Evolutionary conservation across 768 basidiomycete species (phyloP), one percentile per base, ranked within the genome.

Genomic region (Butyriboletus loyo): DNA sequence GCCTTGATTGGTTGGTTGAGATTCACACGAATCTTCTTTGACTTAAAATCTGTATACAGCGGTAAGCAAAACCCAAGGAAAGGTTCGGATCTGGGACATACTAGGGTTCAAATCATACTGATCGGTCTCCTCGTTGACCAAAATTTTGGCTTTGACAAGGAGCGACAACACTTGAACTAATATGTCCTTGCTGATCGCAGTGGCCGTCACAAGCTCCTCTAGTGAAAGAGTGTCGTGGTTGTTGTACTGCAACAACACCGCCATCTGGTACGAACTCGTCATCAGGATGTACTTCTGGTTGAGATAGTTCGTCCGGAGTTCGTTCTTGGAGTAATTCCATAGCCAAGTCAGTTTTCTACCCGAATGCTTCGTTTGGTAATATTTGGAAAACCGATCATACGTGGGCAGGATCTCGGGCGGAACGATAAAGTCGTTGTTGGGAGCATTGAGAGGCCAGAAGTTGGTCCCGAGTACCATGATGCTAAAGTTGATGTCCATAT

Each of bases 311-410:
- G 95, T 95, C 50, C 88, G 84, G 7, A 99, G 80, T 68, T 99
- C 97, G 73, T 95, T 95, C 76, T 96, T 96, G 50, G 87, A 93
- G 69, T 95, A 92, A 65, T 98, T 96, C 97, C 97, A 99, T 10
- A 98, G 74, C 96, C 96, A 99, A 0, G 92, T 95, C 38, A 99
- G 80, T 66, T 96, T 96, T 54, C 96, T 87, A 14, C 94, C 96
- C 3, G 87, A 90, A 69, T 96, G 92, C 70, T 95, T 93, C 66
- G 84, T 85, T 65, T 91, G 89, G 69, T 98, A 98, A 75, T 93
- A 98, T 54, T 85, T 84, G 56, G 85, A 83, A 78, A 98, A 99
- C 39, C 92, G 84, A 53, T 95, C 88, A 67, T 95, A 93, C 8
- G 89, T 92, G 21, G 89, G 80, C 19, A 85, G 75, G 53, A 99